Conservation (phyloP, 2,329 filamentous ascomycete genomes). For the Sporothrix luriei region DNA sequence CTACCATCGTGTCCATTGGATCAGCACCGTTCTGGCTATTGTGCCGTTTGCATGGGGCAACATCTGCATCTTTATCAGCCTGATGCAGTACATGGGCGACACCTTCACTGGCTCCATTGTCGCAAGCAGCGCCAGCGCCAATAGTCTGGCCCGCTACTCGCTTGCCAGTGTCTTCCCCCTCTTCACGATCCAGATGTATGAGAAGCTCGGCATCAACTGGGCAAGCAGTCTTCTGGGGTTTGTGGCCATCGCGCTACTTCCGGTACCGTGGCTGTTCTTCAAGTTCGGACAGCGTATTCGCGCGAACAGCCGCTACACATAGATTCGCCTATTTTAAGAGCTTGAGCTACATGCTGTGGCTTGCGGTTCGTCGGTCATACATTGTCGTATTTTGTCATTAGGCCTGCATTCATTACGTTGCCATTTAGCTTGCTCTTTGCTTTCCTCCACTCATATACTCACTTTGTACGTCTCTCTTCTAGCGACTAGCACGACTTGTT, state of each 20-base stretch:
- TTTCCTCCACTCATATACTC: neutral
- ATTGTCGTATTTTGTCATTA: neutral
- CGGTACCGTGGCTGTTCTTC: conserved; percentile 58
- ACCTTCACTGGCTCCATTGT: conserved; percentile 58
- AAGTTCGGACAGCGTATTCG: conserved; percentile 51
- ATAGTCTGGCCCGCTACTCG: conserved; percentile 58
- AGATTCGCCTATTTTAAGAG: neutral
- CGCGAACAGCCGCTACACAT: conserved; percentile 44
- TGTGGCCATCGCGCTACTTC: conserved; percentile 52
- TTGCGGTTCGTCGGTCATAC: neutral
- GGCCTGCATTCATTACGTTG: neutral
- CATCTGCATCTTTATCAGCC: conserved; percentile 59
- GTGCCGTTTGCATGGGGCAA: conserved; percentile 63
- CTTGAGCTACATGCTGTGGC: neutral
- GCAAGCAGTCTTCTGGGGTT: conserved; percentile 53
- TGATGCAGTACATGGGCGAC: conserved; percentile 58
- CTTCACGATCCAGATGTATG: conserved; percentile 61
- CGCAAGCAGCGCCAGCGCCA: conserved; percentile 62
- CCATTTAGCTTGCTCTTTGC: neutral
- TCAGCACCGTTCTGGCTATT: conserved; percentile 54
- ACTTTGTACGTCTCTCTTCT: neutral
- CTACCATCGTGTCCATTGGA: conserved; percentile 51
- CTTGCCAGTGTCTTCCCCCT: conserved; percentile 62
- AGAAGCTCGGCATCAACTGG: conserved; percentile 50
- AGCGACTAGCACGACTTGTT: conserved; percentile 22